Evolutionary conservation across 2,329 filamentous ascomycete genomes (phyloP), one percentile per base, ranked within the genome.

Genomic region (Xylariales sp.): DNA sequence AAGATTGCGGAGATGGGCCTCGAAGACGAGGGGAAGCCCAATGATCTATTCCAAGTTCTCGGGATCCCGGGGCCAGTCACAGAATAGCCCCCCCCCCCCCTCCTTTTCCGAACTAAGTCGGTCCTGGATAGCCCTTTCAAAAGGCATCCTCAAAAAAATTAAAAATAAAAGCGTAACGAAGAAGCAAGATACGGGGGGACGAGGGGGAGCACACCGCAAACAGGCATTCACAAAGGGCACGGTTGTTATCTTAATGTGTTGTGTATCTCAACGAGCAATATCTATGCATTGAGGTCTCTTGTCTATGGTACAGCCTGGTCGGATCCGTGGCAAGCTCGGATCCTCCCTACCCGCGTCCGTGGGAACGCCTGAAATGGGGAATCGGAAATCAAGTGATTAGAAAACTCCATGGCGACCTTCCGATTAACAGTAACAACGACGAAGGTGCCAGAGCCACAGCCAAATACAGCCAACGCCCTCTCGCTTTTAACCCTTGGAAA

Each of bases 1-100:
- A 70, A 74, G 45, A 78, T 88, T 37, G 83, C 78, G 16, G 76
- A 81, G 36, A 68, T 85, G 58, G 84, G 81, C 4, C 63, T 87
- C 16, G 79, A 85, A 44, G 66, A 75, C 20, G 78, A 84, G 31
- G 60, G 36, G 52, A 64, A 43, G 55, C 55, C 51, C 16, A 53
- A 57, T 55, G 62, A 78, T 49, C 45, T 83, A 35, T 66, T 81
- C 37, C 53, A 57, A 3, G 58, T 75, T 34, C 54, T 83, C 29
- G 72, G 66, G 0, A 62, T 81, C 37, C 50, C 62, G n/a, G n/a
- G n/a, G n/a, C n/a, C n/a, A n/a, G n/a, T n/a, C n/a, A n/a, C n/a
- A n/a, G n/a, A n/a, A n/a, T n/a, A n/a, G n/a, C n/a, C n/a, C n/a
- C n/a, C n/a, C n/a, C n/a, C n/a, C n/a, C n/a, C n/a, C n/a, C n/a